Evolutionary conservation across 78 protist genomes (phyloP).

Genomic region (Blattamonas nauphoetae): DNA sequence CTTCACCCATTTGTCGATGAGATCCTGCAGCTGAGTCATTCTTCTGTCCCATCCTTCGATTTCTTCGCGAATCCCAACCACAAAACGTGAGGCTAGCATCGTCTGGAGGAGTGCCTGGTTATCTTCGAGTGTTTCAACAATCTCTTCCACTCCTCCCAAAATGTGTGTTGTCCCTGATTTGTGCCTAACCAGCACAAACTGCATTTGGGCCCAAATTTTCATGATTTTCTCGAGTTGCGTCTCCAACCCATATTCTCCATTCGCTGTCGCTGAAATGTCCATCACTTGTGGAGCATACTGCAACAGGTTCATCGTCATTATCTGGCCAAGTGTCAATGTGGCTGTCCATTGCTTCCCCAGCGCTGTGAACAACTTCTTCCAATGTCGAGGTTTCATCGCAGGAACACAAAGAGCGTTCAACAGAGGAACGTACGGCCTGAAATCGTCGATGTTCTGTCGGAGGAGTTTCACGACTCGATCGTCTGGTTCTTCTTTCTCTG

Average conservation of each 20-base stretch:
- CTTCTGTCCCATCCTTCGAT: neutral
- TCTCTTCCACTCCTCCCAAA: neutral
- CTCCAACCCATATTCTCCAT: conserved; percentile 44
- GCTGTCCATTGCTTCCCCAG: neutral
- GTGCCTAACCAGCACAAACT: neutral
- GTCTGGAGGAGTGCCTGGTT: neutral
- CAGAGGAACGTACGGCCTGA: neutral
- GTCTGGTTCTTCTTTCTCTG: neutral
- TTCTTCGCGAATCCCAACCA: neutral
- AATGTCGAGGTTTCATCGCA: neutral
- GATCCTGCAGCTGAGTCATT: neutral
- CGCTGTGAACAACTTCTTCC: neutral
- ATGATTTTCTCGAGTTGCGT: conserved; percentile 35
- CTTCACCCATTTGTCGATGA: conserved; percentile 21
- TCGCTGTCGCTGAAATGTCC: conserved; percentile 40
- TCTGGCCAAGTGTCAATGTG: neutral
- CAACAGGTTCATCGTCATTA: neutral
- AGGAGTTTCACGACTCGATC: neutral
- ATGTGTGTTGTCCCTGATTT: neutral
- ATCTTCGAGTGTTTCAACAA: neutral
- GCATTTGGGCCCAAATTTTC: neutral
- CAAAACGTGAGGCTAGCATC: conserved; percentile 11
- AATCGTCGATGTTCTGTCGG: neutral
- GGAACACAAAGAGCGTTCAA: neutral
- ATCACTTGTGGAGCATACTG: neutral